Evolutionary conservation across 805 yeast genomes (phyloP).

Genomic region (Lachancea cidri): DNA sequence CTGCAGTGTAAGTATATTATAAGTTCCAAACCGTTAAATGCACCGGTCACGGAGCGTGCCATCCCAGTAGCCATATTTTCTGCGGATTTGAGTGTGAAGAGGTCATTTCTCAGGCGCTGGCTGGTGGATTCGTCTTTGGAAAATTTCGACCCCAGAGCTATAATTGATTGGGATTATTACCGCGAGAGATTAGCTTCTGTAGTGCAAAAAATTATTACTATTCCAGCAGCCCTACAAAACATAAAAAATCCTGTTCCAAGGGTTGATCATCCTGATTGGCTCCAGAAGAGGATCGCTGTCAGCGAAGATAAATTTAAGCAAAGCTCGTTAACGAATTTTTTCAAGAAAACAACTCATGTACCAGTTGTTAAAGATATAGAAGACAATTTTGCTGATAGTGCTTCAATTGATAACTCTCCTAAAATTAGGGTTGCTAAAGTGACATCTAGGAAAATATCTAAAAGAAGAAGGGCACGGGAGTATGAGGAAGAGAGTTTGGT

Average conservation of each 20-base stretch:
- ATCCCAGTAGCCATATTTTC: conserved; percentile 94
- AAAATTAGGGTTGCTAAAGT: conserved; percentile 33
- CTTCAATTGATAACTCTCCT: conserved; percentile 18
- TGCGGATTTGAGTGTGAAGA: conserved; percentile 66
- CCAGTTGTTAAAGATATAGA: conserved; percentile 63
- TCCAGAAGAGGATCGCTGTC: conserved; percentile 54
- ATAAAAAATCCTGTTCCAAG: conserved; percentile 90
- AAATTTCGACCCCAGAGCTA: conserved; percentile 79
- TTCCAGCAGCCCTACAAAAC: conserved; percentile 94
- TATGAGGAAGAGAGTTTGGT: conserved; percentile 42
- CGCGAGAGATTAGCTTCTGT: conserved; percentile 87
- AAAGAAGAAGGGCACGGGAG: conserved; percentile 30
- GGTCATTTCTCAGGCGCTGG: conserved; percentile 80
- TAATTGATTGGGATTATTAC: conserved; percentile 92
- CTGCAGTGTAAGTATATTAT: conserved; percentile 92
- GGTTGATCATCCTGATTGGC: conserved; percentile 93
- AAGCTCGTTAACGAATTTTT: conserved; percentile 54
- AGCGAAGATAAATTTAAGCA: conserved; percentile 70
- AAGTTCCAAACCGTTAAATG: conserved; percentile 71
- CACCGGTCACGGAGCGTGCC: conserved; percentile 95
- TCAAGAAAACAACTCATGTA: conserved; percentile 41
- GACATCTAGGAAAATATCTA: conserved; percentile 31
- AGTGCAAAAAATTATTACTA: conserved; percentile 88
- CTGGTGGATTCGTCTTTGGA: conserved; percentile 69
- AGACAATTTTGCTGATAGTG: conserved; percentile 48